Evolutionary conservation across 345 rosid species (phyloP).

Genomic region (Rhodamnia argentea): DNA sequence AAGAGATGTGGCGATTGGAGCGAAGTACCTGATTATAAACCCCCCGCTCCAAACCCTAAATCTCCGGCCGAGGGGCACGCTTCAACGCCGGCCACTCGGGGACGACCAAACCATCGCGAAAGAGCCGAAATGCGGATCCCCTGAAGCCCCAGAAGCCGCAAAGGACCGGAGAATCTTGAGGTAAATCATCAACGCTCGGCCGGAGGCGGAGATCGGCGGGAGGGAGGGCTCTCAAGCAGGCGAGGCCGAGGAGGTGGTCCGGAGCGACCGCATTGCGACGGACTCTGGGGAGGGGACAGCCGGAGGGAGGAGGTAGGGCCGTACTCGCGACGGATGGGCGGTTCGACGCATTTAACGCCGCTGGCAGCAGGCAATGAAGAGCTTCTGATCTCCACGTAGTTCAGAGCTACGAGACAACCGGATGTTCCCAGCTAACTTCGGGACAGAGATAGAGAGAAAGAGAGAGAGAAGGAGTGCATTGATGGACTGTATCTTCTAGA

Average conservation of each 20-base stretch:
- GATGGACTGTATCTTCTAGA: background rate
- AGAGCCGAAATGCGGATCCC: background rate
- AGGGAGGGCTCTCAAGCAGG: background rate
- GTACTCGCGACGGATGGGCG: background rate
- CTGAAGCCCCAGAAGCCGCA: background rate
- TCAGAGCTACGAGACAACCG: background rate
- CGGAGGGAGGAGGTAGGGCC: background rate
- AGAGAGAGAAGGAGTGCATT: background rate
- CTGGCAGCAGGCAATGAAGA: background rate
- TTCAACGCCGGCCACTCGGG: background rate
- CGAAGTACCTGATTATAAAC: background rate
- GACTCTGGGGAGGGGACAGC: background rate
- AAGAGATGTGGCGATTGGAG: background rate
- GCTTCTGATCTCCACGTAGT: background rate
- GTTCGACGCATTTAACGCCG: background rate
- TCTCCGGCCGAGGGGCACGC: background rate
- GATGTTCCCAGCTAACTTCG: background rate
- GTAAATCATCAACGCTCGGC: constrained; percentile 12
- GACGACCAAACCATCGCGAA: background rate
- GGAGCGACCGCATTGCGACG: background rate
- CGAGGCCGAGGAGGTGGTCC: background rate
- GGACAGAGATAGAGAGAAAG: background rate
- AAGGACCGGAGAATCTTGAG: constrained; percentile 27
- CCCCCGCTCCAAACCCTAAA: background rate
- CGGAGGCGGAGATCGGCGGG: background rate